Conservation (phyloP, 2,329 filamentous ascomycete species). For the Dendrostoma leiphaemia region DNA sequence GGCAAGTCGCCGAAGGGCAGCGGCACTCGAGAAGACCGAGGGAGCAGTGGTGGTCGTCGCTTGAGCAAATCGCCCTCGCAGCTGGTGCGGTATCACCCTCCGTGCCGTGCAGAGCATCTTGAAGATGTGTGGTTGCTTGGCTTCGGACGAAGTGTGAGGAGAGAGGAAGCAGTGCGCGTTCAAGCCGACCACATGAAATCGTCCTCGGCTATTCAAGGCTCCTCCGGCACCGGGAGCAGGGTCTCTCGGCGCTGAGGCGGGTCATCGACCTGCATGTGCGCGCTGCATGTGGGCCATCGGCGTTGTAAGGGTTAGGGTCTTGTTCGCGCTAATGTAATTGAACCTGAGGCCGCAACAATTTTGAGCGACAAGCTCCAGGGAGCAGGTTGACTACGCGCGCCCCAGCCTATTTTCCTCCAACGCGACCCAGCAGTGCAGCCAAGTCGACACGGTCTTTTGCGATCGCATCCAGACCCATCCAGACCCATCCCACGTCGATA, state of each 20-base stretch:
- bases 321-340: background rate
- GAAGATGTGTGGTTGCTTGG: background rate
- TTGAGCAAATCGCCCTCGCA: slow-evolving; percentile 14
- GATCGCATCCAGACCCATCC: slow-evolving; percentile 7
- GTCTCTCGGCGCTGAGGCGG: background rate
- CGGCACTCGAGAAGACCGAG: slow-evolving; percentile 39
- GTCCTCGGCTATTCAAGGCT: slow-evolving; percentile 17
- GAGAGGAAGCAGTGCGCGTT: background rate
- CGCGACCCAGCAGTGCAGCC: slow-evolving; percentile 14
- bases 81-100: slow-evolving; percentile 14
- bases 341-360: slow-evolving; percentile 16
- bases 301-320: background rate
- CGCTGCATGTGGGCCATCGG: too few relatives aligned
- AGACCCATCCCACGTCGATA: background rate
- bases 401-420: slow-evolving; percentile 17
- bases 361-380: slow-evolving; percentile 7
- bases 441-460: slow-evolving; percentile 18
- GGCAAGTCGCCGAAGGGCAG: slow-evolving; percentile 65
- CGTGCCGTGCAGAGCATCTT: slow-evolving; percentile 18
- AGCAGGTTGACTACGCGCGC: background rate
- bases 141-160: background rate
- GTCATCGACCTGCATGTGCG: background rate
- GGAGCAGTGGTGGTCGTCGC: slow-evolving; percentile 23
- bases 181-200: background rate
- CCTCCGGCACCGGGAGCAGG: background rate